Evolutionary conservation across 495 filamentous ascomycete species (phyloP).

Genomic region (Penicillium roqueforti): DNA sequence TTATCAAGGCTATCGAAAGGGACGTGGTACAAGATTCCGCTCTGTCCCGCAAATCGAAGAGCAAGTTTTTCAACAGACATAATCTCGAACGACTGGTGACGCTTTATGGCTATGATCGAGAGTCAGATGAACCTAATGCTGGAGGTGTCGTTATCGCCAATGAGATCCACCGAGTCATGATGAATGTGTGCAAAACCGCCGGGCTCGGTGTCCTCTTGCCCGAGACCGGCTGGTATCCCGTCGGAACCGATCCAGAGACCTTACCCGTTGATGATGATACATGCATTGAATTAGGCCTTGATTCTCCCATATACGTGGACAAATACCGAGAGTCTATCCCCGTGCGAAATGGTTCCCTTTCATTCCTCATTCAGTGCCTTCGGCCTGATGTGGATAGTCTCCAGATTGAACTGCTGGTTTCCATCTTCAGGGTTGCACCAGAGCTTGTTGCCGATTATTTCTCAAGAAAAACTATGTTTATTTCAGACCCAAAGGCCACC

Average conservation of each 20-base stretch:
- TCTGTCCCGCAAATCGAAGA: conserved; percentile 66
- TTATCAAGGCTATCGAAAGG: conserved; percentile 58
- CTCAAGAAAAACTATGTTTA: conserved; percentile 69
- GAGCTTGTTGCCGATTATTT: conserved; percentile 87
- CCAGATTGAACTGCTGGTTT: conserved; percentile 74
- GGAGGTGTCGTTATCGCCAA: conserved; percentile 47
- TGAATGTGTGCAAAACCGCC: conserved; percentile 66
- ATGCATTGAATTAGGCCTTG: conserved; percentile 63
- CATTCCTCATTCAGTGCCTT: conserved; percentile 71
- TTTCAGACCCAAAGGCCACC: conserved; percentile 85
- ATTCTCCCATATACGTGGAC: conserved; percentile 61
- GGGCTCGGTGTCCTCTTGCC: conserved; percentile 64
- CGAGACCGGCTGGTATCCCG: conserved; percentile 69
- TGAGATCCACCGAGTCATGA: conserved; percentile 65
- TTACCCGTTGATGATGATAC: conserved; percentile 39
- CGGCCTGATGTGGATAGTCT: conserved; percentile 76
- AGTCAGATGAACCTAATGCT: conserved; percentile 35
- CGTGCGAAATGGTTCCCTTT: conserved; percentile 69
- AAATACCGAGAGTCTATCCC: conserved; percentile 62
- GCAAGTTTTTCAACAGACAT: conserved; percentile 62
- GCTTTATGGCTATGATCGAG: conserved; percentile 60
- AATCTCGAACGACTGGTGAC: conserved; percentile 67
- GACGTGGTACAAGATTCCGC: conserved; percentile 65
- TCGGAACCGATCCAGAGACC: conserved; percentile 55
- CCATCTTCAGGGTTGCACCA: conserved; percentile 74